These are phyloP conservation scores for Teratosphaeriaceae sp. DNA, from an alignment of 2,329 filamentous ascomycete species.

Conservation along the genomic window DNA sequence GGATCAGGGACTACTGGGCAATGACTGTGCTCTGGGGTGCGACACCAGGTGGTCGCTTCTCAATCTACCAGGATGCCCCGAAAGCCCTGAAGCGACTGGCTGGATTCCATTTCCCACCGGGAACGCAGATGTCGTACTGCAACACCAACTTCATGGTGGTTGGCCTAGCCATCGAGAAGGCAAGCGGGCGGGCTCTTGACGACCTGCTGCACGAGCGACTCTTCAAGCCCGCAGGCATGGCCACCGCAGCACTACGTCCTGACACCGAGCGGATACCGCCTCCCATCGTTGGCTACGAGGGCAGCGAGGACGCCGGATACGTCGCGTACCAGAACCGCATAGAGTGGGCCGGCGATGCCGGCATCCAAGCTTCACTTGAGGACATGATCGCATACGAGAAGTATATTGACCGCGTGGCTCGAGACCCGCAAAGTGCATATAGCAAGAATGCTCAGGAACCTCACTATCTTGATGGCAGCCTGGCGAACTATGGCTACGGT, in stretches of 20 bases:
- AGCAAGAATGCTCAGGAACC: conserved; percentile 22
- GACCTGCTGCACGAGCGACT: conserved; percentile 33
- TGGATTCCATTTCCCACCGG: conserved; percentile 38
- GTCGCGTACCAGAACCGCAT: conserved; percentile 34
- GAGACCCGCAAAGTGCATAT: conserved; percentile 32
- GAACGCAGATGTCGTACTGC: conserved; percentile 38
- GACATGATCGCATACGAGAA: conserved; percentile 44
- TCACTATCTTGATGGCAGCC: conserved; percentile 30
- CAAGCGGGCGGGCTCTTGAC: conserved; percentile 30
- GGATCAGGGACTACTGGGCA: conserved; percentile 38
- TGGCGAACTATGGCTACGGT: conserved; percentile 34
- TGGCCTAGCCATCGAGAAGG: conserved; percentile 33
- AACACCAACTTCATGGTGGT: conserved; percentile 40
- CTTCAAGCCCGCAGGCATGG: conserved; percentile 38
- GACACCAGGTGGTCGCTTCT: not conserved
- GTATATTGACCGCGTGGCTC: conserved; percentile 30
- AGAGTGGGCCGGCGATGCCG: conserved; percentile 43
- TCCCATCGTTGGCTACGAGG: conserved; percentile 40
- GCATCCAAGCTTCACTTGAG: conserved; percentile 37
- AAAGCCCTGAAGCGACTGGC: conserved; percentile 23
- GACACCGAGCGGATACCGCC: conserved; percentile 33
- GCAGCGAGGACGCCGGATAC: conserved; percentile 33
- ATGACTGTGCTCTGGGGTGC: not conserved
- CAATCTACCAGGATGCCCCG: not conserved
- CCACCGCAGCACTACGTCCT: conserved; percentile 33